Evolutionary conservation across 441 rosid species (phyloP).

Genomic region (Adansonia grandidieri): DNA sequence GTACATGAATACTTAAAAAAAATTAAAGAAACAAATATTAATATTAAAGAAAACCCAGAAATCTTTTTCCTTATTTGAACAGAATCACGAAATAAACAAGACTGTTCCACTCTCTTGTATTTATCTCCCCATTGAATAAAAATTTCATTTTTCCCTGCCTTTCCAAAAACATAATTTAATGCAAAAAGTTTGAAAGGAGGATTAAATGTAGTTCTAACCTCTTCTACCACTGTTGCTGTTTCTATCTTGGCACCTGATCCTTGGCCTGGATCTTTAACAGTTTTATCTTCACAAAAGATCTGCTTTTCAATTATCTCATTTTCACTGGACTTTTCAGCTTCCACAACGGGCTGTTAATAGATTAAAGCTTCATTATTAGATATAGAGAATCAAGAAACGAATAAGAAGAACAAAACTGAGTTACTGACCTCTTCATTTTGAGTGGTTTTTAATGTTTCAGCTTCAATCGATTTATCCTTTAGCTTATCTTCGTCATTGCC

Average conservation of each 20-base stretch:
- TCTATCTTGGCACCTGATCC: slow-evolving; percentile 32
- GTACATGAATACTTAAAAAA: not conserved
- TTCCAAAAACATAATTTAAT: not conserved
- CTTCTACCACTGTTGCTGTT: slow-evolving; percentile 26
- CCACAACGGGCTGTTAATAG: slow-evolving; percentile 29
- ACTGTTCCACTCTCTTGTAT: not conserved
- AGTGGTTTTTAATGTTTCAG: slow-evolving; percentile 28
- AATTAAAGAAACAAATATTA: not conserved
- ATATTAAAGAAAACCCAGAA: not conserved
- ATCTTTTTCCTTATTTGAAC: not conserved
- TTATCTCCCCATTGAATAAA: not conserved
- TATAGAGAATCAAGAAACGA: slow-evolving; percentile 11
- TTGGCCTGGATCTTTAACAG: slow-evolving; percentile 29
- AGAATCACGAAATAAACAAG: not conserved
- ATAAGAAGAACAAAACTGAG: not conserved
- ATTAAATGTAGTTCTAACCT: slow-evolving; percentile 46
- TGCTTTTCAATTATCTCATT: slow-evolving; percentile 31
- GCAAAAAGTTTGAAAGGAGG: not conserved
- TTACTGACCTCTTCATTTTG: slow-evolving; percentile 37
- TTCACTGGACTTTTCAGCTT: slow-evolving; percentile 30
- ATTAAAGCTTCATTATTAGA: slow-evolving; percentile 23
- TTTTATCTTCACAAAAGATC: slow-evolving; percentile 31
- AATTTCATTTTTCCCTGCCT: not conserved
- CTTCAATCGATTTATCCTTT: slow-evolving; percentile 34
- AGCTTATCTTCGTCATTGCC: slow-evolving; percentile 33